Evolutionary conservation across 768 basidiomycete species (phyloP), one percentile per base, ranked within the genome.

Genomic region (Leucocoprinus sp.): DNA sequence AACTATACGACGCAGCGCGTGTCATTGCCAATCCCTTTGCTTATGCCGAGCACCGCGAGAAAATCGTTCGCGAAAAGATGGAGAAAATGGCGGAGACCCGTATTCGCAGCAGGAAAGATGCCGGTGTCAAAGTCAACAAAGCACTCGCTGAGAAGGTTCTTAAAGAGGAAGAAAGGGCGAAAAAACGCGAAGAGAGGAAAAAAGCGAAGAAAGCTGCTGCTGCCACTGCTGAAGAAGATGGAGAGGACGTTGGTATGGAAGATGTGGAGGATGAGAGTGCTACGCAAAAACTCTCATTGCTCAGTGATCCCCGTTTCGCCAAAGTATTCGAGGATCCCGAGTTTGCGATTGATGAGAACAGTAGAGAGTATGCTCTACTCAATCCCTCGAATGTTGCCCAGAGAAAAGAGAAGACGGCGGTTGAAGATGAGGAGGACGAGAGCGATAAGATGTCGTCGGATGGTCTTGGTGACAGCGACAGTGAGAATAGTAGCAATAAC

Each of bases 21-120:
- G 76, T 95, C 52, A 93, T 98, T 54, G 84, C 92, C 46, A 97
- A 98, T 67, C 96, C 96, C 2, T 93, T 91, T 60, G 91, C 84
- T 8, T 97, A 98, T 61, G 82, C 82, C 31, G 96, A 99, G 58
- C 83, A 97, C 62, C 84, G 92, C 52, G 92, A 95, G 62, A 84
- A 82, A 57, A 66, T 91, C 58, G 75, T 97, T 43, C 76, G 77
- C 41, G 84, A 90, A 57, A 91, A 92, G 63, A 78, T 99, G 68
- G 92, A 93, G 48, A 92, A 92, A 63, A 76, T 96, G 70, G 83
- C 90, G 0, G 93, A 98, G 64, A 86, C 80, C 8, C 78, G 96
- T 37, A 98, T 99, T 61, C 81, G 96, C 11, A 67, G 88, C 31
- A 78, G 76, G 63, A 92, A 91, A 62, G 75, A 81, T 28, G 58